phyloP scores from a whole-genome alignment of 495 filamentous ascomycete species.

The Penicillium waksmanii region DNA sequence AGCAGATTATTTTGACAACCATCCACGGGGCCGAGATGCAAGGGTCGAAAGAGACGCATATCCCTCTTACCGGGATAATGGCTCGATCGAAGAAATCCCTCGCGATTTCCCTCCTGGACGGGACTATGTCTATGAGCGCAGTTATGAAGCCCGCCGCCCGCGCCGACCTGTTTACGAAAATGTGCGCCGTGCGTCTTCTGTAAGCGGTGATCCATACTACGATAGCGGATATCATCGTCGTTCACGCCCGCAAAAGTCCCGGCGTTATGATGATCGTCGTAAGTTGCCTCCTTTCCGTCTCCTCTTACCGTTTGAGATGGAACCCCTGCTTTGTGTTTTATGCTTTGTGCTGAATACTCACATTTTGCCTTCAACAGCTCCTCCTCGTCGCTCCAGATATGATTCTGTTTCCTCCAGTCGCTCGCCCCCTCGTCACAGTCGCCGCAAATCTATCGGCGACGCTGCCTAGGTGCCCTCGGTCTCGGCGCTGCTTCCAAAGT shows the following conservation, averaged over 20 bases:
- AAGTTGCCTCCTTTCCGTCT: slow-evolving; percentile 6
- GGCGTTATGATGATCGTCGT: slow-evolving; percentile 57
- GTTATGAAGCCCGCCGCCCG: slow-evolving; percentile 46
- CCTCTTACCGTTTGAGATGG: too few species aligned
- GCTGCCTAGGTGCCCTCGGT: slow-evolving; percentile 68
- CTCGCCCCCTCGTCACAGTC: slow-evolving; percentile 48
- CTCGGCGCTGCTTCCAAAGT: slow-evolving; percentile 54
- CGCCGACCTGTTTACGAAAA: slow-evolving; percentile 44
- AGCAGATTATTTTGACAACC: slow-evolving; percentile 37
- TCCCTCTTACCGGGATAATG: slow-evolving; percentile 58
- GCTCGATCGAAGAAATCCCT: slow-evolving; percentile 69
- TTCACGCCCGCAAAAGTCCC: slow-evolving; percentile 55
- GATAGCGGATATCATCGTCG: slow-evolving; percentile 55
- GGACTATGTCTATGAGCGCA: slow-evolving; percentile 51
- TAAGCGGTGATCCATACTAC: slow-evolving; percentile 47
- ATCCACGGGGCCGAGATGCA: slow-evolving; percentile 21
- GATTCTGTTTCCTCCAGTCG: slow-evolving; percentile 43
- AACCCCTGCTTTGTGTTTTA: neutral
- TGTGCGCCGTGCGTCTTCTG: slow-evolving; percentile 48
- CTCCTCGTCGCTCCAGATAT: slow-evolving; percentile 41
- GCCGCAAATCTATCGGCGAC: slow-evolving; percentile 74
- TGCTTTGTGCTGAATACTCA: slow-evolving; percentile 1
- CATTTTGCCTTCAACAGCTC: slow-evolving; percentile 2
- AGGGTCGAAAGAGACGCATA: slow-evolving; percentile 49
- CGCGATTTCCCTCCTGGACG: slow-evolving; percentile 66